phyloP scores from a whole-genome alignment of 352 stramenopile genomes.

The Thraustotheca clavata region DNA sequence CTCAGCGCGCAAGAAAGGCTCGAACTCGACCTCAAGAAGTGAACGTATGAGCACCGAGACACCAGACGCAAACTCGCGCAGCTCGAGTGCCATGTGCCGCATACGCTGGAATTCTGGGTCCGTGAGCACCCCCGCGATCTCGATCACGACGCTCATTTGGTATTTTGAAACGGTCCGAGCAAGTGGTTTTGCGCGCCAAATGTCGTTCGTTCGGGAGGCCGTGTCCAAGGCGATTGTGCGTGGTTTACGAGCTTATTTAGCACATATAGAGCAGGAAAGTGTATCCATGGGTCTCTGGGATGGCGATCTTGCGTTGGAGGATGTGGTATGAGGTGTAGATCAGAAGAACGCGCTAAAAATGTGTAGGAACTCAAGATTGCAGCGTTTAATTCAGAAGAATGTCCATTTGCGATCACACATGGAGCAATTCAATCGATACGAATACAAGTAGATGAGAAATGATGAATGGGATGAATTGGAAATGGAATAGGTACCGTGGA shows the following conservation, averaged over 20 bases:
- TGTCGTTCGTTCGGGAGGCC: constrained; percentile 12
- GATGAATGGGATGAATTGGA: not conserved
- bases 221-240: constrained; percentile 16
- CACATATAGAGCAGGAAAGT: constrained; percentile 11
- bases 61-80: constrained; percentile 1
- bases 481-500: constrained; percentile 14
- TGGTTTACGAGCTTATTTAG: constrained; percentile 3
- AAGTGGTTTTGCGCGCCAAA: too few species aligned
- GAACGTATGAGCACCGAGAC: constrained; percentile 5
- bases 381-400: constrained; percentile 9
- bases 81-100: constrained; percentile 4
- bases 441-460: constrained; percentile 1
- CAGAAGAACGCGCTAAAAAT: not conserved
- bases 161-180: constrained; percentile 3
- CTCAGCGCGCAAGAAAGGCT: not conserved
- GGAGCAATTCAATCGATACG: constrained; percentile 2
- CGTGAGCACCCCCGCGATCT: constrained; percentile 12
- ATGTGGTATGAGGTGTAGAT: constrained; percentile 1
- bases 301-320: constrained; percentile 10
- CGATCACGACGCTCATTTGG: constrained; percentile 17
- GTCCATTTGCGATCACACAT: not conserved
- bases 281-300: constrained; percentile 9
- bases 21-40: constrained; percentile 14
- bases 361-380: constrained; percentile 13
- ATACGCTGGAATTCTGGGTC: constrained; percentile 20